Base-by-base conservation (phyloP, 805 yeast species). In the Jamesozyma lodderae region DNA sequence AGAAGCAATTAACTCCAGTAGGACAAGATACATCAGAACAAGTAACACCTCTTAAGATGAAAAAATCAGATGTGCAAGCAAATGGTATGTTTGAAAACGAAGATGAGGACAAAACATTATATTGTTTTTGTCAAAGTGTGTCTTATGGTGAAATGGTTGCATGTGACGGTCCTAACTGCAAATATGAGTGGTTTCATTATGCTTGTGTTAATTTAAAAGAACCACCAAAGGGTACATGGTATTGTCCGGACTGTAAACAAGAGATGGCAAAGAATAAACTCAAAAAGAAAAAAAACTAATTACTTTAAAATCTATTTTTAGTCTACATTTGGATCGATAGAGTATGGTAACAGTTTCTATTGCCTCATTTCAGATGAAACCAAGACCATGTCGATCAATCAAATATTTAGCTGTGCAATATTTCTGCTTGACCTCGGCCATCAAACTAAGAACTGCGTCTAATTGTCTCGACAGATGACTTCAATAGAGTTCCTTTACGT, bases 81-180 rank as follows among this genome's bases (percentile, higher is more conserved):
- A 49, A 66, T 1, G 59, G 61, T 22, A 44, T 38, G 34, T 46
- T 50, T 41, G 52, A 55, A 21, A 61, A 56, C 23, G 69, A 67
- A 20, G 79, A 73, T 35, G 83, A 78, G 41, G 86, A 79, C 43
- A 78, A 75, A 41, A 80, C 75, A 35, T 49, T 76, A 37, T 90
- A 90, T 59, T 90, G 98, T 60, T 82, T 83, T 63, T 90, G 98
- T 56, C 94, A 86, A 55, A 86, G 88, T 48, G 94, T 83, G 0
- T 87, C 96, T 0, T 85, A 81, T 62, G 98, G 98, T 18, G 85
- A 80, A 51, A 90, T 90, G 98, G 85, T 90, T 47, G 96, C 92
- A 0, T 90, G 98, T 63, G 98, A 90, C 57, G 83, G 86, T 45
- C 81, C 81, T 18, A 78, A 81, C 49, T 92, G 98, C 66, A 75